Base-by-base conservation (phyloP, 1,284 basidiomycete species). In the Coniferiporia weirii region DNA sequence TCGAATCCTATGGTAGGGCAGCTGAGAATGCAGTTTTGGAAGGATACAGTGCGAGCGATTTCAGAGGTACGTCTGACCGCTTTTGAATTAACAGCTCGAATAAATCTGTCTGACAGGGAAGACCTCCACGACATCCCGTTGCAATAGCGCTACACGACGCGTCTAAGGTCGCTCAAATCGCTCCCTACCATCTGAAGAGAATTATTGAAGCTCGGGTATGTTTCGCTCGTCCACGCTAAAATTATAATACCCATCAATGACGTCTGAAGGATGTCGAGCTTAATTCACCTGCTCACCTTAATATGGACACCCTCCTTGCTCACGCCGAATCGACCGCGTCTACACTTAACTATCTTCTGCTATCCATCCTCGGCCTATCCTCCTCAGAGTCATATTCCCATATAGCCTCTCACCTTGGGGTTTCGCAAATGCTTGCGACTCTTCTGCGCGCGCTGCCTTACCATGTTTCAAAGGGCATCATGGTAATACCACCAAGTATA, bases 11-110 rank as follows among this genome's bases (percentile, higher is more conserved):
- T 85, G 27, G 84, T 97, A 62, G 95, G 93, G 6, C 84, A 87
- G 68, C 93, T 96, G 80, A 82, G 93, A 64, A 86, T 93, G 77
- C 90, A 95, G 70, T 97, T 95, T 73, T 97, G 94, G 95, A 83
- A 85, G 68, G 93, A 97, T 69, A 87, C 91, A 1, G 70, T 96
- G 45, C 88, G 87, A 65, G 78, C 75, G 40, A 85, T 94, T 17
- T 76, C 76, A 68, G 80, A 87, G 67, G 91, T 89, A 69, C 69
- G 84, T 79, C 13, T 60, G 6, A 43, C 56, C 9, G 43, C 34
- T 35, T 45, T 3, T 36, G 22, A 57, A 57, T 47, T 44, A 27
- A 59, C 49, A 45, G 38, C 19, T 47, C 46, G 52, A 56, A 64
- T 61, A 67, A 58, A 68, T 63, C 60, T 55, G 63, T 63, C 47